Percentiles rank a stretch among this genome's conserved stretches.
Conservation (phyloP, 1,139 yeast genomes). For the Pichia sp. region DNA sequence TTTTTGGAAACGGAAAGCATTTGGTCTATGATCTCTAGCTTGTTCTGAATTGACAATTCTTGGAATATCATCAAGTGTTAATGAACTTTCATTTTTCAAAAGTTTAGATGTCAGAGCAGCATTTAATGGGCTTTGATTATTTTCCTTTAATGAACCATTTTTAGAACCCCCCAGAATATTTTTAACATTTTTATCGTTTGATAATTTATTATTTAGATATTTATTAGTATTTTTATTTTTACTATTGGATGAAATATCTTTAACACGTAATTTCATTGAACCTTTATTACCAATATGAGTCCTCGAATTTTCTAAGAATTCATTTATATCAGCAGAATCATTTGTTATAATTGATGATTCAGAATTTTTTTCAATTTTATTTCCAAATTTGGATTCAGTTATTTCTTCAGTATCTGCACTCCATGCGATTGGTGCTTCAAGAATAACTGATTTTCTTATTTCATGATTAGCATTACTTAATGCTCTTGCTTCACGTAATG, state of each 20-base stretch:
- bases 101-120: conserved; percentile 50
- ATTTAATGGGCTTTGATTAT: conserved; percentile 2
- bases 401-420: conserved; percentile 28
- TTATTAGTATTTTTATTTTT: background rate
- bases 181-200: background rate
- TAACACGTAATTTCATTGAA: conserved; percentile 9
- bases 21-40: conserved; percentile 86
- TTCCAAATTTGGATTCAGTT: too few species aligned
- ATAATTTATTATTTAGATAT: background rate
- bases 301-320: background rate
- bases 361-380: background rate
- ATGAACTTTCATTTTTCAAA: conserved; percentile 72
- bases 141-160: background rate
- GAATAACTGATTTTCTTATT: conserved; percentile 49
- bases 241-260: conserved; percentile 1
- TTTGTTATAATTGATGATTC: background rate
- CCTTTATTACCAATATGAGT: conserved; percentile 7
- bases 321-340: background rate
- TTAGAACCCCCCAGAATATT: too few species aligned
- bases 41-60: conserved; percentile 96
- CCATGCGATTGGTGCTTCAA: conserved; percentile 35
- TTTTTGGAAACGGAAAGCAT: conserved; percentile 68
- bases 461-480: conserved; percentile 29
- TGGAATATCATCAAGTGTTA: conserved; percentile 93
- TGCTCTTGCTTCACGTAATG: conserved; percentile 64